Base-by-base conservation (phyloP, 2,329 filamentous ascomycete species). In the Cercospora janseana region DNA sequence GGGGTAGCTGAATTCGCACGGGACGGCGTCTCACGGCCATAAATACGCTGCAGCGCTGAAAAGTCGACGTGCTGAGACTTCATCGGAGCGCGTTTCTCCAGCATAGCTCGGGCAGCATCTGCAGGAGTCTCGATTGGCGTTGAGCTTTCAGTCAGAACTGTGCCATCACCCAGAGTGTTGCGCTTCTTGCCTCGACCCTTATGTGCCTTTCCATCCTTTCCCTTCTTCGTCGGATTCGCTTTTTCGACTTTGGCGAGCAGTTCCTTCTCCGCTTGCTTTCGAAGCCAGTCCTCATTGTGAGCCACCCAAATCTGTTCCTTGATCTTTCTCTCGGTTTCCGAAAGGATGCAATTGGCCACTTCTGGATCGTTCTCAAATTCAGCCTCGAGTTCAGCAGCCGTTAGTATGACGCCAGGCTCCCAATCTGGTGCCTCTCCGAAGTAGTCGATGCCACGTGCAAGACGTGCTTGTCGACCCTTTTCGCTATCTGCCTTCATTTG, bases 281-380 rank as follows among this genome's bases (percentile, higher is more conserved):
- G 87, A 29, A 98, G 77, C 80, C 91, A 98, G 59, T 94, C 89
- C 66, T 93, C 90, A 69, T 98, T 97, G 66, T 91, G 85, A 52
- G 92, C 91, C 34, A 95, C 83, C 93, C 93, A 98, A 45, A 97
- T 87, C 52, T 83, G 82, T 68, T 96, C 91, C 68, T 96, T 97
- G 64, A 90, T 81, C 26, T 80, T 80, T 2, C 85, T 81, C 70
- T 97, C 91, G 3, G 82, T 80, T 1, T 84, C 79, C 0, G 79
- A 80, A 4, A 97, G 77, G 27, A 90, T 70, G 64, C 91, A 95
- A 61, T 87, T 87, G 52, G 79, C 74, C 4, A 98, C 89, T 68
- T 98, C 93, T 0, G 84, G 86, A 56, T 98, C 93, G 60, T 94
- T 83, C 28, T 85, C 87, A 63, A 97, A 96, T 64, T 96, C 91